Conservation (phyloP, 2,329 filamentous ascomycete genomes). For the Trichophyton schoenleinii region DNA sequence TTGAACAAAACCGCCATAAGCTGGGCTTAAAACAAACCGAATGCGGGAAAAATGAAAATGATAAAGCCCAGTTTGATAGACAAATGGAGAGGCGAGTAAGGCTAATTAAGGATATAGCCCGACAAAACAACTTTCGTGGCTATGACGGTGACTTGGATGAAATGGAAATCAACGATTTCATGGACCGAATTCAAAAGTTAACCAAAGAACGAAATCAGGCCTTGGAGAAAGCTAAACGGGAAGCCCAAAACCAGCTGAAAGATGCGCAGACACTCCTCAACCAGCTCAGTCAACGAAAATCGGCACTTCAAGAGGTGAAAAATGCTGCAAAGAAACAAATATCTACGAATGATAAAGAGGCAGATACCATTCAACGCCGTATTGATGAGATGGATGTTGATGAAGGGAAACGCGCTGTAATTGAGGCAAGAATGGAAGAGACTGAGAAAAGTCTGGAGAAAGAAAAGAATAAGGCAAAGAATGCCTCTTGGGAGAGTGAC, state of each 20-base stretch:
- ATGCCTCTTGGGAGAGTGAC: slow-evolving; percentile 56
- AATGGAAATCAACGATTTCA: slow-evolving; percentile 60
- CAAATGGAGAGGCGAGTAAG: slow-evolving; percentile 59
- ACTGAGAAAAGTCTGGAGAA: slow-evolving; percentile 50
- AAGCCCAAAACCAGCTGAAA: slow-evolving; percentile 61
- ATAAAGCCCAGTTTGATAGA: slow-evolving; percentile 75
- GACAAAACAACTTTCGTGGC: slow-evolving; percentile 65
- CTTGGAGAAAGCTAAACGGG: slow-evolving; percentile 59
- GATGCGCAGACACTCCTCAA: slow-evolving; percentile 60
- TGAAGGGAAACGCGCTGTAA: slow-evolving; percentile 66
- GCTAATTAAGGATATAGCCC: slow-evolving; percentile 66
- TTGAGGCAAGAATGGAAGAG: slow-evolving; percentile 63
- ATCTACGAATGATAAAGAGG: slow-evolving; percentile 57
- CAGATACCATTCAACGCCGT: slow-evolving; percentile 52
- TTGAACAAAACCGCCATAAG: slow-evolving; percentile 36
- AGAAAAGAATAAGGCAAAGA: slow-evolving; percentile 50
- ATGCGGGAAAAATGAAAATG: slow-evolving; percentile 64
- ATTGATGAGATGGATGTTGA: slow-evolving; percentile 66
- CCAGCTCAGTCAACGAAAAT: slow-evolving; percentile 60
- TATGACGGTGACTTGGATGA: slow-evolving; percentile 71
- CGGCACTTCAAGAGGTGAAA: slow-evolving; percentile 60
- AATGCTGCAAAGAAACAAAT: slow-evolving; percentile 62
- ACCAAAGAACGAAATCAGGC: slow-evolving; percentile 66
- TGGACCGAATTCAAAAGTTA: slow-evolving; percentile 62
- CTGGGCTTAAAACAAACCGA: slow-evolving; percentile 32